Evolutionary conservation across 164 flowering plant species (phyloP), one percentile per base, ranked within the genome.

Genomic region (Umbellularia californica): DNA sequence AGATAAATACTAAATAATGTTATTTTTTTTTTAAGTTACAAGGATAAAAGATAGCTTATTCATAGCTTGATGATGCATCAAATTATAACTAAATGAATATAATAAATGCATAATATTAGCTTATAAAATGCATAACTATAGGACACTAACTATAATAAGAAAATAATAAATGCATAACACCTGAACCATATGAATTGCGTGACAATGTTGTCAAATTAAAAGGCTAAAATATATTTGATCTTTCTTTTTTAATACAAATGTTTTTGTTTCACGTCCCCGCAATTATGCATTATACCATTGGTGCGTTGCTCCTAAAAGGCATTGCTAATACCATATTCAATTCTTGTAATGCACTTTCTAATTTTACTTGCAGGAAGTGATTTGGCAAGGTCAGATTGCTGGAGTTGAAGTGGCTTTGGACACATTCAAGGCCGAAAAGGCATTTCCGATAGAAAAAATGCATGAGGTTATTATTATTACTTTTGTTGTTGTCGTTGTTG

Each of bases 311-410:
- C 24, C 10, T 60, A 17, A 60, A n/a, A 60, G 23, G 23, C 24
- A 25, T 5, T 64, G 17, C 19, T 67, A 30, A 28, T 33, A 4
- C 19, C 60, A 55, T 55, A 55, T 55, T 19, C 69, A 67, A 17
- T 13, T 27, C 15, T 67, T 28, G 11, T 28, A 28, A 67, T 30
- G 17, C 17, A 15, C 3, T 12, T 19, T 33, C 41, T 13, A 25
- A 27, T 25, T 67, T 58, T 1, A 33, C 50, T 33, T 79, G 64
- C 78, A 95, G 99, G 99, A 92, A 77, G 87, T 90, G 27, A 79
- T 68, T 70, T 95, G 99, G 99, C 90, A 95, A 84, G 99, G 99
- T 71, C 79, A 88, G 68, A 78, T 85, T 80, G 99, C 99, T 73
- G 99, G 97, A 75, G 90, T 87, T 79, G 89, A 86, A 80, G 94